phyloP scores from a whole-genome alignment of 768 basidiomycete genomes.

The Serpula lacrymans region DNA sequence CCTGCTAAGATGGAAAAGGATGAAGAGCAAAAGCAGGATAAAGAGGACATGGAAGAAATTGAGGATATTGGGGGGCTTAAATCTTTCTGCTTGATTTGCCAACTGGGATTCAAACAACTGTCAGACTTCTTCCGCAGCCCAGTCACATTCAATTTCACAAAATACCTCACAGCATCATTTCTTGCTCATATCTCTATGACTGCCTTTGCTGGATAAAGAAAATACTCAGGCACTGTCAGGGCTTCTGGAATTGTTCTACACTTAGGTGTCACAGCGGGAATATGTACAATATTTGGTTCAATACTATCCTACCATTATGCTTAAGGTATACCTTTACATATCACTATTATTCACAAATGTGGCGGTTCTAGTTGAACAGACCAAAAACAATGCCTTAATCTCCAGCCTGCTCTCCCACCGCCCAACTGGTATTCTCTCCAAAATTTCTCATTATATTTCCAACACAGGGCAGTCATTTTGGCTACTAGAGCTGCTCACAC shows the following conservation, averaged over 20 bases:
- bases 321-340: conserved; percentile 78
- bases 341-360: conserved; percentile 70
- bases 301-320: conserved; percentile 65
- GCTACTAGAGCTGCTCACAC: conserved; percentile 70
- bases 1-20: conserved; percentile 33
- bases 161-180: conserved; percentile 69
- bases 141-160: conserved; percentile 68
- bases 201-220: conserved; percentile 70
- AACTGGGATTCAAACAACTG: conserved; percentile 80
- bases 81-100: conserved; percentile 63
- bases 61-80: conserved; percentile 29
- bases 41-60: conserved; percentile 33
- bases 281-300: conserved; percentile 63
- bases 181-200: conserved; percentile 73
- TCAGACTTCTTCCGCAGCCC: conserved; percentile 84
- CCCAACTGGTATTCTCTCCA: conserved; percentile 78
- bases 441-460: conserved; percentile 69
- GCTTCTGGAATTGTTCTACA: conserved; percentile 78
- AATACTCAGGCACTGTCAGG: conserved; percentile 92
- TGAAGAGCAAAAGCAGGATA: conserved; percentile 33
- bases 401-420: conserved; percentile 72
- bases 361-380: conserved; percentile 61
- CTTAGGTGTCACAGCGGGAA: conserved; percentile 62
- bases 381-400: conserved; percentile 45
- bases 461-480: conserved; percentile 70